These are phyloP conservation scores for Tetracladium setigerum DNA, from an alignment of 495 filamentous ascomycete genomes.

Conservation along the genomic window DNA sequence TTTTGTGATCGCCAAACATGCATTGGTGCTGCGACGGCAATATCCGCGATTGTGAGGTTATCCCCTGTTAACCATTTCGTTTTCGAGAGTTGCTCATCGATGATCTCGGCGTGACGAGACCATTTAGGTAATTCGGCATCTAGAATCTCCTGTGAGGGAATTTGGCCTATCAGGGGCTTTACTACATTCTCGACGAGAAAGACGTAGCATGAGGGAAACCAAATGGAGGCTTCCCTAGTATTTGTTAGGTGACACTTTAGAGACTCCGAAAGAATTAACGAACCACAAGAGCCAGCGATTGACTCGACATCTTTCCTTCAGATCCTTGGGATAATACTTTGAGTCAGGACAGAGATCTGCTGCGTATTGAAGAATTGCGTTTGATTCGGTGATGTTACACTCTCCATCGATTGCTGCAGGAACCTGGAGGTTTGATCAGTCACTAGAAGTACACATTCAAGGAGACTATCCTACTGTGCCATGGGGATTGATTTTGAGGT, in stretches of 20 bases:
- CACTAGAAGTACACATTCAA: too few relatives aligned
- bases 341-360: constrained; percentile 15
- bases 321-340: constrained; percentile 22
- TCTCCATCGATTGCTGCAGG: constrained; percentile 25
- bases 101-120: constrained; percentile 23
- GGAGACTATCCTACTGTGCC: constrained; percentile 11
- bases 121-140: constrained; percentile 17
- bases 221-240: constrained; percentile 1
- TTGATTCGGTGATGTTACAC: constrained; percentile 26
- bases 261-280: neutral
- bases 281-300: constrained; percentile 30
- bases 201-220: constrained; percentile 25
- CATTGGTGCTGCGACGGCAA: constrained; percentile 28
- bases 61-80: constrained; percentile 26
- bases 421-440: neutral
- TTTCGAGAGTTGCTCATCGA: constrained; percentile 24
- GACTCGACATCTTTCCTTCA: constrained; percentile 21
- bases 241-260: too few relatives aligned
- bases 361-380: constrained; percentile 28
- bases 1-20: constrained; percentile 20
- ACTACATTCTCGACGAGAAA: constrained; percentile 29
- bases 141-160: constrained; percentile 22
- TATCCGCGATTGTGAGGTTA: constrained; percentile 28
- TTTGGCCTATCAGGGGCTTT: constrained; percentile 21
- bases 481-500: constrained; percentile 25